Evolutionary conservation across 306 rosid genomes (phyloP).

Genomic region (Bauhinia variegata): DNA sequence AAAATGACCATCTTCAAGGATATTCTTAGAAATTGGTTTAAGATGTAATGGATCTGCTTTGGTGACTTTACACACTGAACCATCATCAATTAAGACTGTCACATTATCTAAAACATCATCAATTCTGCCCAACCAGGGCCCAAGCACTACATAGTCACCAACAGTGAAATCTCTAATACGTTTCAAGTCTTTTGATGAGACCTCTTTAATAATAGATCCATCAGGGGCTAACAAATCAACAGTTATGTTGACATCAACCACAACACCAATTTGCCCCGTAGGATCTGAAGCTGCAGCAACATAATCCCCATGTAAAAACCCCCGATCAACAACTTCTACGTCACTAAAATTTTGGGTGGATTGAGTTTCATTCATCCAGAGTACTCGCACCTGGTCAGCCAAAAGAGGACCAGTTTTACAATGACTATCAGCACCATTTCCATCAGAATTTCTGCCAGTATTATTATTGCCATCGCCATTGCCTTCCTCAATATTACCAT

Average conservation of each 20-base stretch:
- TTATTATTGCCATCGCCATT: slow-evolving; percentile 42
- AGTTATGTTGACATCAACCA: slow-evolving; percentile 83
- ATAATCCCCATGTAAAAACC: slow-evolving; percentile 92
- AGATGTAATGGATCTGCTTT: slow-evolving; percentile 90
- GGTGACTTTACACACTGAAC: slow-evolving; percentile 86
- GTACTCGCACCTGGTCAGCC: slow-evolving; percentile 75
- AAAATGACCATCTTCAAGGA: slow-evolving; percentile 88
- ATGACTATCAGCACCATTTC: slow-evolving; percentile 50
- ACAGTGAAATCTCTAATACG: slow-evolving; percentile 93
- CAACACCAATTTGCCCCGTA: slow-evolving; percentile 95
- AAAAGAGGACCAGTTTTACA: slow-evolving; percentile 65
- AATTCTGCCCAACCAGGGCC: slow-evolving; percentile 92
- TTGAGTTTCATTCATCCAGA: slow-evolving; percentile 91
- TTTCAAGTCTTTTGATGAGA: slow-evolving; percentile 69
- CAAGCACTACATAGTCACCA: slow-evolving; percentile 96
- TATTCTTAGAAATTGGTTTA: slow-evolving; percentile 83
- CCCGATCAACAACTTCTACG: slow-evolving; percentile 75
- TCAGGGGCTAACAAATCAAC: slow-evolving; percentile 75
- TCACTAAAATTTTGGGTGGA: slow-evolving; percentile 65
- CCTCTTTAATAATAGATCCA: slow-evolving; percentile 68
- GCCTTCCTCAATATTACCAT: slow-evolving; percentile 54
- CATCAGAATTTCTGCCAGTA: slow-evolving; percentile 45
- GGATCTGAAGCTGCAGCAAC: slow-evolving; percentile 86
- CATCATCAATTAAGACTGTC: slow-evolving; percentile 92
- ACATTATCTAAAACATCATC: slow-evolving; percentile 97